phyloP scores from a whole-genome alignment of 1,284 basidiomycete genomes.

The Phlebopus sp. region DNA sequence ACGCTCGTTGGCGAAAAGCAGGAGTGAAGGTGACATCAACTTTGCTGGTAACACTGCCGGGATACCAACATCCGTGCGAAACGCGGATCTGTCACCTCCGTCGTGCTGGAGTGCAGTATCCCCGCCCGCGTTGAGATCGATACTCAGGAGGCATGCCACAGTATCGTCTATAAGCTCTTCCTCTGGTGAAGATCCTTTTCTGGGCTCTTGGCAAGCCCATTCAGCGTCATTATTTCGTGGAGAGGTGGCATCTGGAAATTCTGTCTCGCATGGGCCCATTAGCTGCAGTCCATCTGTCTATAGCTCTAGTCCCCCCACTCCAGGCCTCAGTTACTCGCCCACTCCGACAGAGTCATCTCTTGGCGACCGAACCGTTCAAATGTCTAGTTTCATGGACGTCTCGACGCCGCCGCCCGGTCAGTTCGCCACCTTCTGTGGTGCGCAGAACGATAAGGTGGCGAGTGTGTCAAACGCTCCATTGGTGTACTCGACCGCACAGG shows the following conservation, averaged over 20 bases:
- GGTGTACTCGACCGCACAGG: slow-evolving; percentile 20
- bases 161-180: slow-evolving; percentile 14
- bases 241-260: slow-evolving; percentile 1
- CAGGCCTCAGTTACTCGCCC: slow-evolving; percentile 53
- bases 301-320: slow-evolving; percentile 44
- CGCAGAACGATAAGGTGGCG: slow-evolving; percentile 32
- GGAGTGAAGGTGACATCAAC: slow-evolving; percentile 27
- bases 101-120: slow-evolving; percentile 1
- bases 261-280: slow-evolving; percentile 5
- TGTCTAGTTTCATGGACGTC: slow-evolving; percentile 47
- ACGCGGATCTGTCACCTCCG: slow-evolving; percentile 4
- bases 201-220: background rate
- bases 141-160: slow-evolving; percentile 26
- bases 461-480: slow-evolving; percentile 15
- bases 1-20: slow-evolving; percentile 26
- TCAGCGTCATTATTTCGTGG: background rate
- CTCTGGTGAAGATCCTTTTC: slow-evolving; percentile 13
- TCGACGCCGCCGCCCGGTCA: slow-evolving; percentile 28
- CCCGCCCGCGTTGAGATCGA: slow-evolving; percentile 12
- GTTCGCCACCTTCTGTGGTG: slow-evolving; percentile 27
- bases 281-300: slow-evolving; percentile 19
- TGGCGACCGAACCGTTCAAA: slow-evolving; percentile 53
- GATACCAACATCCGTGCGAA: background rate
- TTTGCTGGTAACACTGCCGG: slow-evolving; percentile 2
- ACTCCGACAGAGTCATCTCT: slow-evolving; percentile 52